These are phyloP conservation scores for Ceratopteris richardii DNA, from an alignment of 75 land plant genomes.

Conservation along the genomic window DNA sequence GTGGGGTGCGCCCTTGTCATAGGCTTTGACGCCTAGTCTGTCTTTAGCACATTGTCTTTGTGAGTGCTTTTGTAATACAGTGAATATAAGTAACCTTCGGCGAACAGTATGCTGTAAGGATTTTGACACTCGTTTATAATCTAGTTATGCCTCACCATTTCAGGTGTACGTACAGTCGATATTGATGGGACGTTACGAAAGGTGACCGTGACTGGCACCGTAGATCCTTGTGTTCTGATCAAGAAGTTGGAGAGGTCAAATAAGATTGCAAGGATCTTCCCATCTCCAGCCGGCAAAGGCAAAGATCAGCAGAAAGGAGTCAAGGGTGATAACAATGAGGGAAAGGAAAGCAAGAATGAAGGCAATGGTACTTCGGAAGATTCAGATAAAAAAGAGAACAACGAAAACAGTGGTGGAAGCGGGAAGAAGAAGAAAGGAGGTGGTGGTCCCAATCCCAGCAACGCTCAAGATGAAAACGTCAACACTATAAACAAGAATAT, in stretches of 20 bases:
- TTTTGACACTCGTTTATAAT: too few species aligned
- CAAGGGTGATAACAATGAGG: background rate
- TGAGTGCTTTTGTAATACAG: too few species aligned
- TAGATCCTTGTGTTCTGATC: constrained; percentile 11
- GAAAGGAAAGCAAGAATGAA: background rate
- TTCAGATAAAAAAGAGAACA: background rate
- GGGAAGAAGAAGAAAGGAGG: too few species aligned
- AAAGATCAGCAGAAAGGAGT: background rate
- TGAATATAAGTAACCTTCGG: too few species aligned
- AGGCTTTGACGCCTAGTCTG: too few species aligned
- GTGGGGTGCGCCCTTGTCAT: too few species aligned
- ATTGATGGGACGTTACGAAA: constrained; percentile 26
- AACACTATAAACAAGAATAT: too few species aligned
- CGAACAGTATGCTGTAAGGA: too few species aligned
- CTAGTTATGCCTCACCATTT: too few species aligned
- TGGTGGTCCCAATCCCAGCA: background rate
- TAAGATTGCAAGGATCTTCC: constrained; percentile 31
- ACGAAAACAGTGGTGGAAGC: background rate
- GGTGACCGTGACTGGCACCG: constrained; percentile 25
- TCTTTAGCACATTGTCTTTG: too few species aligned
- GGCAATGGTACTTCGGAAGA: too few species aligned
- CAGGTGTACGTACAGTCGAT: constrained; percentile 23
- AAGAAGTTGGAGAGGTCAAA: constrained; percentile 21
- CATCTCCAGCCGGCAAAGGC: background rate
- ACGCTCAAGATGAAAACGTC: too few species aligned